A percentile compares a stretch with the other conserved stretches of the same genome.
Evolutionary conservation across 129 eudicot genomes (phyloP).

Genomic region (sunflower (Helianthus annuus)): HanXRQr2.0-SUNRISE NC_035441.2:138312859-138313358

Average conservation of each 20-base stretch:
- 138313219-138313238: not conserved
- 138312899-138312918: slow-evolving; percentile 9
- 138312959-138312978: not conserved
- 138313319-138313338: not conserved
- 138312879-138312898: not conserved
- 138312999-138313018: not conserved
- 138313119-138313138: no score
- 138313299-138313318: not conserved
- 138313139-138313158: no score
- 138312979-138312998: not conserved
- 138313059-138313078: no score
- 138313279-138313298: not conserved
- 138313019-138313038: not conserved
- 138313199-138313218: no score
- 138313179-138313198: no score
- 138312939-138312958: not conserved
- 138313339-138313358: no score
- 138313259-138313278: not conserved
- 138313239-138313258: not conserved
- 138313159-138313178: no score
- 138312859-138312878: no score
- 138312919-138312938: not conserved
- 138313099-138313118: no score
- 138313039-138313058: not conserved
- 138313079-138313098: no score